A percentile compares a stretch with the other conserved stretches of the same genome.
These are phyloP conservation scores for Fraxinus albicans DNA, from an alignment of 305 asterid species.

Conservation along the genomic window DNA sequence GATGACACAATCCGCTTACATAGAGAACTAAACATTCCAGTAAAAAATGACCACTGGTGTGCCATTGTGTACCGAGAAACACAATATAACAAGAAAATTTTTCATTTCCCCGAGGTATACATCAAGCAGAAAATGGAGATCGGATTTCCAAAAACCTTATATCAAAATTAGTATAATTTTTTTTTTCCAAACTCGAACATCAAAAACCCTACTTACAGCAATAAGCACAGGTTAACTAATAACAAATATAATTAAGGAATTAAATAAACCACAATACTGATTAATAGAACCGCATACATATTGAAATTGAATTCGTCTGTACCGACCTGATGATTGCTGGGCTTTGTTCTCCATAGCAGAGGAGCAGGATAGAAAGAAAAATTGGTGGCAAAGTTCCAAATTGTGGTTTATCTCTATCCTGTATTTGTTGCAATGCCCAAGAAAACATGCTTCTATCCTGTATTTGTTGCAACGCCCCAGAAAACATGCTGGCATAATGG, in stretches of 20 bases:
- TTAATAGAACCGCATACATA: too few species aligned
- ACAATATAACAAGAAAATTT: not conserved
- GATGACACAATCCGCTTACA: not conserved
- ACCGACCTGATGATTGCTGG: too few species aligned
- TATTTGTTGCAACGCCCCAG: conserved; percentile 26
- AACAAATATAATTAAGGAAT: not conserved
- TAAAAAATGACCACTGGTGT: not conserved
- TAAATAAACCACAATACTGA: too few species aligned
- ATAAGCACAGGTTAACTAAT: not conserved
- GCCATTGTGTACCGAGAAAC: not conserved
- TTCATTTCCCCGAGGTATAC: not conserved
- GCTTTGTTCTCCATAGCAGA: conserved; percentile 41
- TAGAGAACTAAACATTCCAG: not conserved
- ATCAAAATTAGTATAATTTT: not conserved
- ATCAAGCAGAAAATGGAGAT: not conserved
- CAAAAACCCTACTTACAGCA: not conserved
- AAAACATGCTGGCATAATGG: conserved; percentile 14
- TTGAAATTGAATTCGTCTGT: too few species aligned
- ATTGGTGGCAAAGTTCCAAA: conserved; percentile 7
- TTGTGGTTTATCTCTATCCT: conserved; percentile 19
- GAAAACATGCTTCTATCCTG: too few species aligned
- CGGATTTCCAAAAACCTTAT: not conserved
- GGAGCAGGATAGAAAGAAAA: not conserved
- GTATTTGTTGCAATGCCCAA: too few species aligned
- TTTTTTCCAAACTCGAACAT: not conserved